phyloP scores from a whole-genome alignment of 1,284 basidiomycete genomes.

The Coriolopsis trogii region DNA sequence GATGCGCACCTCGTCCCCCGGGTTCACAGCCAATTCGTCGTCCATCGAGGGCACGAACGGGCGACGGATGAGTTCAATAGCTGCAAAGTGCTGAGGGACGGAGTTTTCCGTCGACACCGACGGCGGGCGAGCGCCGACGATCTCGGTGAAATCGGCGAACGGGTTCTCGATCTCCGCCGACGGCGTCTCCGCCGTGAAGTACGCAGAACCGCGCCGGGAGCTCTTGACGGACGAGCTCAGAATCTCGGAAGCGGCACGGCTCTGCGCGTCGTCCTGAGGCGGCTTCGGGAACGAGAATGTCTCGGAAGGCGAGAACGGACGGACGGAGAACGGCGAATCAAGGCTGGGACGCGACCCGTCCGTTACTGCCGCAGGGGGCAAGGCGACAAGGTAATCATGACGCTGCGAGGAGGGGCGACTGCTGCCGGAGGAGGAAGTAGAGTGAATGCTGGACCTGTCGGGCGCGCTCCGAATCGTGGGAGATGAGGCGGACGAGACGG shows the following conservation, averaged over 20 bases:
- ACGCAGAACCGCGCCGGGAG: constrained; percentile 15
- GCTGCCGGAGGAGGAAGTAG: constrained; percentile 7
- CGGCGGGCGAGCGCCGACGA: constrained; percentile 16
- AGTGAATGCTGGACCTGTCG: constrained; percentile 18
- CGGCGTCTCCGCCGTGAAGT: constrained; percentile 17
- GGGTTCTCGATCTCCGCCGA: constrained; percentile 34
- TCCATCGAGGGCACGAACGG: constrained; percentile 58
- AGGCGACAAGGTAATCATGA: constrained; percentile 43
- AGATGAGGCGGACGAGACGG: constrained; percentile 12
- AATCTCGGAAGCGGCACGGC: constrained; percentile 12
- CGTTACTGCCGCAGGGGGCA: constrained; percentile 23
- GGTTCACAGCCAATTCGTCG: constrained; percentile 59
- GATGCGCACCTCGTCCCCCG: constrained; percentile 56
- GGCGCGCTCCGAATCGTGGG: constrained; percentile 22
- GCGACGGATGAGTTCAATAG: constrained; percentile 50
- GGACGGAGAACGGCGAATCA: constrained; percentile 57
- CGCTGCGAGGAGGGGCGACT: constrained; percentile 29
- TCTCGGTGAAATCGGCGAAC: constrained; percentile 35
- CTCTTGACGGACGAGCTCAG: constrained; percentile 12
- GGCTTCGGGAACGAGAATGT: constrained; percentile 68
- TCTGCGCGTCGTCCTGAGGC: constrained; percentile 35
- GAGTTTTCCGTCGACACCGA: constrained; percentile 31
- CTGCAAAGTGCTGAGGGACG: constrained; percentile 37
- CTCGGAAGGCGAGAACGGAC: constrained; percentile 66
- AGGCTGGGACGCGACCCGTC: constrained; percentile 29